Evolutionary conservation across 805 yeast species (phyloP), one percentile per base, ranked within the genome.

Genomic region (Saccharomyces eubayanus): DNA sequence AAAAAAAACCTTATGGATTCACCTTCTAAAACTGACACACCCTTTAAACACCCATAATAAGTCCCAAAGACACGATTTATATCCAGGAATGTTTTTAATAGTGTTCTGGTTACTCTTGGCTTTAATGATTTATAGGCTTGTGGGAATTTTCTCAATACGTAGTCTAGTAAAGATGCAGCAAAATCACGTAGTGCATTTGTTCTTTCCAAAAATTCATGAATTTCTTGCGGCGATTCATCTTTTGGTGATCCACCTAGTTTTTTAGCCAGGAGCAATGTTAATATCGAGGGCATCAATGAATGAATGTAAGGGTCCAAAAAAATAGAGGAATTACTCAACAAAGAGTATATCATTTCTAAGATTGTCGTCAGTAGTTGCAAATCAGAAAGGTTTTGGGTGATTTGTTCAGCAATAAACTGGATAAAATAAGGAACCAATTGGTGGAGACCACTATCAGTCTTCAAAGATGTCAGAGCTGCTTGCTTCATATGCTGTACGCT

Each of bases 341-440:
- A 75, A 0, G 98, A 90, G 55, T 89, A 87, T 11, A 92, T 82
- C 57, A 90, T 90, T 68, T 89, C 95, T 56, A 94, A 74, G 89
- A 92, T 90, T 5, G 96, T 87, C 3, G 87, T 78, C 51, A 94
- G 73, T 20, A 88, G 70, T 3, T 79, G 80, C 47, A 87, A 74
- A 64, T 86, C 85, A 61, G 87, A 81, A 61, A 92, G 76, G 63
- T 89, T 92, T 65, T 89, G 85, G 0, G 98, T 89, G 53, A 94
- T 83, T 61, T 95, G 96, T 66, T 94, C 99, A 6, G 97, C 96
- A 36, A 90, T 89, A 65, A 94, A 91, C 66, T 94, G 98, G 50
- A 94, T 91, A 62, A 94, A 88, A 68, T 94, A 94, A 1, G 99
- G 99, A 5, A 95, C 94, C 50, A 94, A 73, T 70, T 94, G 99